These are phyloP conservation scores for Gamsiella multidivaricata DNA, from an alignment of 192 early-diverging fungal genomes.

Conservation along the genomic window DNA sequence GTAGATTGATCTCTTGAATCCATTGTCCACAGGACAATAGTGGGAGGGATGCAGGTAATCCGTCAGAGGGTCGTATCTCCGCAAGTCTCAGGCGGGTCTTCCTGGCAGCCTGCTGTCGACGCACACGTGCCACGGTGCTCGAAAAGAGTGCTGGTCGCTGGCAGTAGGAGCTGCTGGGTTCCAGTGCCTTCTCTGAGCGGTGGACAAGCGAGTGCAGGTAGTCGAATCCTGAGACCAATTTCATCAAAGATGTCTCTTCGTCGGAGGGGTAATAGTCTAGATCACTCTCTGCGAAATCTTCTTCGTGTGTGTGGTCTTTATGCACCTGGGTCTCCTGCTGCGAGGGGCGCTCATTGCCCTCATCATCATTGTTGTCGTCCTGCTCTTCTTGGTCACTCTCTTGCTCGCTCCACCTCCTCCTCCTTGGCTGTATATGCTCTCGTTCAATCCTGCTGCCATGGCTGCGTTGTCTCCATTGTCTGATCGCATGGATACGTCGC, in stretches of 20 bases:
- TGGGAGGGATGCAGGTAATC: conserved; percentile 24
- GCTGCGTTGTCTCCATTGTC: not conserved
- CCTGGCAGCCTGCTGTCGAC: conserved; percentile 4
- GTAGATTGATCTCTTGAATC: conserved; percentile 50
- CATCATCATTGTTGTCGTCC: not conserved
- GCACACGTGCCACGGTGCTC: conserved; percentile 6
- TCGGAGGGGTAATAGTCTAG: conserved; percentile 6
- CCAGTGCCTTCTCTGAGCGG: not conserved
- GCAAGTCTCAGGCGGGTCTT: conserved; percentile 9
- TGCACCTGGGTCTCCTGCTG: not conserved
- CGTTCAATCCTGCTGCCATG: not conserved
- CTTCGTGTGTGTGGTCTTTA: not conserved
- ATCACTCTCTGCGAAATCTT: conserved; percentile 1
- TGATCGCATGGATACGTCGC: not conserved
- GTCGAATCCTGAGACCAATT: conserved; percentile 25
- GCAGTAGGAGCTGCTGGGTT: not conserved
- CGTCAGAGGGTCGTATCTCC: conserved; percentile 18
- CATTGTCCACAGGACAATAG: conserved; percentile 34
- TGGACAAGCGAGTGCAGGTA: conserved; percentile 5
- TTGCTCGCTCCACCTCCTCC: not conserved
- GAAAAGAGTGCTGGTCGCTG: conserved; percentile 5
- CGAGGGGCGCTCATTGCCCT: not conserved
- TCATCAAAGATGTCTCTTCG: conserved; percentile 38
- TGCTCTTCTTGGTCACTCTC: not conserved
- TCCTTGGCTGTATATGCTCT: not conserved